Base-by-base conservation (phyloP, 306 rosid species). In the Chamaecrista fasciculata region DNA sequence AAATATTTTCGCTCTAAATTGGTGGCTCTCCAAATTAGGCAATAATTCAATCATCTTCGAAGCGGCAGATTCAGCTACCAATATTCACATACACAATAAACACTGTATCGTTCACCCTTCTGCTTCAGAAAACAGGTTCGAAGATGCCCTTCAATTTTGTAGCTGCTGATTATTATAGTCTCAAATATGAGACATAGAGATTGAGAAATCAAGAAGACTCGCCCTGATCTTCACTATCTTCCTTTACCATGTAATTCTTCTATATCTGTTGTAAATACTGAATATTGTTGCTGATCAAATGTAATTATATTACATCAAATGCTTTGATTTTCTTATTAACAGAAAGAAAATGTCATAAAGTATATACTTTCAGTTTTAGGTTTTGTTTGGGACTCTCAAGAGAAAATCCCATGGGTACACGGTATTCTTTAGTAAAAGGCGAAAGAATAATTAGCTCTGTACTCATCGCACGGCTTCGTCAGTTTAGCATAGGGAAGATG, bases 361-460 rank as follows among this genome's bases (percentile, higher is more conserved):
- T n/a, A n/a, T n/a, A n/a, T n/a, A n/a, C n/a, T n/a, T n/a, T n/a
- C n/a, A n/a, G n/a, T n/a, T n/a, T n/a, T n/a, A n/a, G n/a, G n/a
- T n/a, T n/a, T n/a, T n/a, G n/a, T n/a, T n/a, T n/a, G n/a, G n/a
- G n/a, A n/a, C n/a, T n/a, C n/a, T n/a, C n/a, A n/a, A n/a, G n/a
- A n/a, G n/a, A n/a, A n/a, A n/a, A n/a, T n/a, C n/a, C n/a, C n/a
- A n/a, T n/a, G 66, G 12, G 36, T 71, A 80, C 87, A 85, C 84
- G 82, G 82, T 83, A 78, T 86, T 82, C 78, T 80, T 81, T 72
- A 84, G 90, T 87, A 84, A 84, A 87, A 84, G 87, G 90, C 90
- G 75, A 87, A 84, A 82, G 86, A 87, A 84, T 87, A 82, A 80
- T 78, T 85, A 72, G 82, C 85, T 73, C 0, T 84, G 85, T 59